Conservation (phyloP, 2,329 filamentous ascomycete species). For the Zymoseptoria passerinii region DNA sequence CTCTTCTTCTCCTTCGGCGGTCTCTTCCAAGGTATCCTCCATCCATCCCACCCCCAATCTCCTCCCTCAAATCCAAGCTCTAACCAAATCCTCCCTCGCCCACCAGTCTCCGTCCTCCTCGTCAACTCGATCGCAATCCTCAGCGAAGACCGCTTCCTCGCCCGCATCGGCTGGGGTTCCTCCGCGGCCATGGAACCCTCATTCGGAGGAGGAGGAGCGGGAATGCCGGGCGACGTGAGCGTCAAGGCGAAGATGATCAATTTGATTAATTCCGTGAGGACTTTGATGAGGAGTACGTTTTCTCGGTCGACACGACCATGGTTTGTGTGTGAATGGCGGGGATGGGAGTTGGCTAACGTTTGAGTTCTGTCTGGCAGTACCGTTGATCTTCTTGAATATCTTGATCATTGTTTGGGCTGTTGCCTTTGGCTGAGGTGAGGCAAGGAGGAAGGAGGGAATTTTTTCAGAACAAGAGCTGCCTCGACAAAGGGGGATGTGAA, state of each 20-base stretch:
- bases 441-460: not conserved
- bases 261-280: slow-evolving; percentile 81
- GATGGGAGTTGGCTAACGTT: too few relatives aligned
- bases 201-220: slow-evolving; percentile 69
- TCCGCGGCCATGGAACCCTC: slow-evolving; percentile 57
- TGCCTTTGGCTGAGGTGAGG: slow-evolving; percentile 25
- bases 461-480: not conserved
- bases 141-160: slow-evolving; percentile 89
- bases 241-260: slow-evolving; percentile 83
- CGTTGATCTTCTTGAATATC: slow-evolving; percentile 73
- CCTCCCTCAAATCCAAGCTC: slow-evolving; percentile 1
- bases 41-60: not conserved
- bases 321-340: too few relatives aligned
- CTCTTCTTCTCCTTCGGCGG: slow-evolving; percentile 62
- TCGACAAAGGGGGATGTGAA: not conserved
- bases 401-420: slow-evolving; percentile 61
- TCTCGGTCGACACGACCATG: too few relatives aligned
- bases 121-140: slow-evolving; percentile 91
- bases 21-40: slow-evolving; percentile 59
- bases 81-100: slow-evolving; percentile 17
- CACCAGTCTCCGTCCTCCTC: slow-evolving; percentile 68
- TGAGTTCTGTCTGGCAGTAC: too few relatives aligned
- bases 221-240: slow-evolving; percentile 61
- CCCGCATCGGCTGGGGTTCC: slow-evolving; percentile 73
- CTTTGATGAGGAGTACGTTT: slow-evolving; percentile 82